Percentiles rank a stretch among this genome's conserved stretches.
Evolutionary conservation across 208 protist genomes (phyloP).

Genomic region (Leptomonas pyrrhocoris): DNA sequence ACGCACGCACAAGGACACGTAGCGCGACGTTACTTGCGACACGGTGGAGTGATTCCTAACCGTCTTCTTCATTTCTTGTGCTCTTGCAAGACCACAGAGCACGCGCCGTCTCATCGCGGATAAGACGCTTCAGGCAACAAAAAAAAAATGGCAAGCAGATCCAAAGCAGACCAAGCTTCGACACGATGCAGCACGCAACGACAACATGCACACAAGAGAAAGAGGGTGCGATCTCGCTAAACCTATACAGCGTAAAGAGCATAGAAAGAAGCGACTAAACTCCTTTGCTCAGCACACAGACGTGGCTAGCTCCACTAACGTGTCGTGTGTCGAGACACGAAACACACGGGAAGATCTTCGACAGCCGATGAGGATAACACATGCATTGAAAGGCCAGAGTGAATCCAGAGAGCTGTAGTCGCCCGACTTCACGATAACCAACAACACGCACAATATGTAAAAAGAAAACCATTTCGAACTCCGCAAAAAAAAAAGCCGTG

Average conservation of each 20-base stretch:
- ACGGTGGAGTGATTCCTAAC: too few species aligned
- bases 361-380: conserved; percentile 51
- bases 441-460: too few species aligned
- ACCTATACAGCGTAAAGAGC: conserved; percentile 34
- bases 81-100: too few species aligned
- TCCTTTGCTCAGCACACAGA: conserved; percentile 29
- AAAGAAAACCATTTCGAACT: not conserved
- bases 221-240: conserved; percentile 30
- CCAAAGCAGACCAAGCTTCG: too few species aligned
- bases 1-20: too few species aligned
- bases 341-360: conserved; percentile 28
- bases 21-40: too few species aligned
- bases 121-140: too few species aligned
- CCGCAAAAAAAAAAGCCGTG: not conserved
- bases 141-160: too few species aligned
- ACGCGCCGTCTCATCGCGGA: too few species aligned
- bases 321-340: not conserved
- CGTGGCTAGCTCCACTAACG: conserved; percentile 30
- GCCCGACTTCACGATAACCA: not conserved
- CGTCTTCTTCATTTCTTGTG: too few species aligned
- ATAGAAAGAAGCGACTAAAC: not conserved
- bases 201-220: not conserved
- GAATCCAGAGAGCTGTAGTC: conserved; percentile 57
- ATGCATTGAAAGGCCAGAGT: conserved; percentile 21
- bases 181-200: too few species aligned